phyloP scores from a whole-genome alignment of 768 basidiomycete genomes.

The Mycena haematopus region DNA sequence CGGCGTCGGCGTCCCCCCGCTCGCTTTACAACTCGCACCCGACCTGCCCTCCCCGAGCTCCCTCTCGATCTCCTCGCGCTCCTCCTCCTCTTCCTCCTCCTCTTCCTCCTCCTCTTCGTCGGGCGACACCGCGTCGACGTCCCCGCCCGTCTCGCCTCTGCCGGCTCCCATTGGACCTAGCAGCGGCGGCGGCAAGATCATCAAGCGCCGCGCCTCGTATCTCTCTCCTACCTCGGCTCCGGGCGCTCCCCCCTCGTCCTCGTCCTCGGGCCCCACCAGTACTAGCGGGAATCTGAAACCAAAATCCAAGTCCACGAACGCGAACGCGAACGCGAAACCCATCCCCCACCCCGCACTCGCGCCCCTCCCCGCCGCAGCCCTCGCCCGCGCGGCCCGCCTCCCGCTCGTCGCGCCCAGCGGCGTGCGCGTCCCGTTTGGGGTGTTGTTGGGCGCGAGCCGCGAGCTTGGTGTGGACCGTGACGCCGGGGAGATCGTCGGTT shows the following conservation, averaged over 20 bases:
- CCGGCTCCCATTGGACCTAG: neutral
- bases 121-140: conserved; percentile 14
- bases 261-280: too few species aligned
- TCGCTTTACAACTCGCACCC: neutral
- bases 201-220: neutral
- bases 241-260: too few species aligned
- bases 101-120: conserved; percentile 4
- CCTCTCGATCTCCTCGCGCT: neutral
- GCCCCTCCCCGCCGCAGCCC: conserved; percentile 51
- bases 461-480: too few species aligned
- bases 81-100: neutral
- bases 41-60: neutral
- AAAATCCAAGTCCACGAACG: neutral
- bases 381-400: conserved; percentile 66
- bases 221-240: neutral
- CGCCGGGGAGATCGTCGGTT: neutral
- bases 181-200: neutral
- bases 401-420: conserved; percentile 75
- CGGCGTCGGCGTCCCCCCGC: neutral
- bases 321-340: conserved; percentile 4
- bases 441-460: conserved; percentile 67
- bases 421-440: conserved; percentile 67
- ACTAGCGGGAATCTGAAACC: too few species aligned
- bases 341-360: conserved; percentile 11
- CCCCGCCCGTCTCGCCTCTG: conserved; percentile 8